Evolutionary conservation across 75 land plant genomes (phyloP).

Genomic region (Cryptomeria japonica): DNA sequence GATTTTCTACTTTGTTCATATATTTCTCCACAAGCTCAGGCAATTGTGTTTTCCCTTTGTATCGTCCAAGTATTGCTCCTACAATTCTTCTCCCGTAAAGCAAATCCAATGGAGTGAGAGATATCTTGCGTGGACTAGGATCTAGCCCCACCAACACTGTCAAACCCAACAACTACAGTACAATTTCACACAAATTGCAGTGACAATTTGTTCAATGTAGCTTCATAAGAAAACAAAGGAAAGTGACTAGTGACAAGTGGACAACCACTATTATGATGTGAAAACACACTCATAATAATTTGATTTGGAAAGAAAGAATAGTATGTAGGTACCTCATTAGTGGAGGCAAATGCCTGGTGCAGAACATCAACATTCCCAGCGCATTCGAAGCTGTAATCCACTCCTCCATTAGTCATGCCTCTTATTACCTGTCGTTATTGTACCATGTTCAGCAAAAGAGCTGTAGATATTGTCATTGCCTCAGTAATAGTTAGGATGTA

Average conservation of each 20-base stretch:
- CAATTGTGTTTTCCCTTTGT: constrained; percentile 21
- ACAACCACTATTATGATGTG: too few species aligned
- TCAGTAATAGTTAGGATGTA: too few species aligned
- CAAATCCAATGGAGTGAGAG: constrained; percentile 14
- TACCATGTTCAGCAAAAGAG: background rate
- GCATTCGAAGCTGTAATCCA: constrained; percentile 53
- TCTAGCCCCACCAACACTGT: constrained; percentile 39
- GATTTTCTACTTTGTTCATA: constrained; percentile 21
- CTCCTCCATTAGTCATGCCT: constrained; percentile 41
- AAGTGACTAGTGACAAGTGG: too few species aligned
- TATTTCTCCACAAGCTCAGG: constrained; percentile 22
- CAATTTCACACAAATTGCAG: background rate
- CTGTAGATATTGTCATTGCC: too few species aligned
- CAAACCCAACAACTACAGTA: constrained; percentile 38
- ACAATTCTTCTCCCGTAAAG: constrained; percentile 15
- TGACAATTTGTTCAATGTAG: background rate
- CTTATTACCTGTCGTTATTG: constrained; percentile 30
- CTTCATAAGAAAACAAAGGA: too few species aligned
- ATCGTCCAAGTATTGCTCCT: constrained; percentile 23
- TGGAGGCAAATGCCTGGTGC: constrained; percentile 28
- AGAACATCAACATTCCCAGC: constrained; percentile 31
- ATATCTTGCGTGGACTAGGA: constrained; percentile 1
- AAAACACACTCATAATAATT: too few species aligned
- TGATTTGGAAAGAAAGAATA: background rate
- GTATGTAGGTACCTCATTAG: constrained; percentile 23